Evolutionary conservation across 805 yeast species (phyloP), one percentile per base, ranked within the genome.

Genomic region (Ogataea paradorogensis): DNA sequence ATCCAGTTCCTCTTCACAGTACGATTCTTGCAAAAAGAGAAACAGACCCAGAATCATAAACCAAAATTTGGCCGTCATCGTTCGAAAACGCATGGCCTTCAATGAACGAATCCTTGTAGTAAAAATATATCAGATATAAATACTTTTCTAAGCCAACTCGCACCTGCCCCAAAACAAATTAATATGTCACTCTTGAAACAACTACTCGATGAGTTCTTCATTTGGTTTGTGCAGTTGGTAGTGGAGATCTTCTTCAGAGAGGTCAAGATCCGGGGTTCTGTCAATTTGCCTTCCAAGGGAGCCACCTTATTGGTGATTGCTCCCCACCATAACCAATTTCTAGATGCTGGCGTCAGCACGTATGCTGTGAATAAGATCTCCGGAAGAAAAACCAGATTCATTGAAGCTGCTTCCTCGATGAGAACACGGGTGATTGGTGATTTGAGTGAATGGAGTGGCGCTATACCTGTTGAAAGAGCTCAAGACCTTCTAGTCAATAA

Each of bases 231-330:
- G 2, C 49, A 48, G 15, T 43, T 56, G 15, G 45, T 63, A 10
- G 46, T 57, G 10, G 64, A 76, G 48, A 73, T 76, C 35, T 91
- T 91, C 67, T 91, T 91, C 65, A 67, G 98, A 43, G 96, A 90
- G 57, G 88, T 91, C 47, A 73, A 87, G 38, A 80, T 93, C 3
- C 73, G 98, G 44, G 96, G 97, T 1, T 88, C 95, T 1, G 87
- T 78, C 64, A 74, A 76, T 40, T 52, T 77, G 24, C 83, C 84
- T 1, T 69, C 73, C 22, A 62, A 73, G 8, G 97, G 96, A 0
- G 91, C 98, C 0, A 82, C 89, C 7, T 83, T 91, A 39, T 82
- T 93, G 47, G 98, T 93, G 25, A 95, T 93, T 9, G 99, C 96
- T 2, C 98, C 98, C 1, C 99, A 91, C 66, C 95, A 96, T n/a